Evolutionary conservation across 73 alveolate genomes (phyloP).

Genomic region (Paramecium primaurelia): DNA sequence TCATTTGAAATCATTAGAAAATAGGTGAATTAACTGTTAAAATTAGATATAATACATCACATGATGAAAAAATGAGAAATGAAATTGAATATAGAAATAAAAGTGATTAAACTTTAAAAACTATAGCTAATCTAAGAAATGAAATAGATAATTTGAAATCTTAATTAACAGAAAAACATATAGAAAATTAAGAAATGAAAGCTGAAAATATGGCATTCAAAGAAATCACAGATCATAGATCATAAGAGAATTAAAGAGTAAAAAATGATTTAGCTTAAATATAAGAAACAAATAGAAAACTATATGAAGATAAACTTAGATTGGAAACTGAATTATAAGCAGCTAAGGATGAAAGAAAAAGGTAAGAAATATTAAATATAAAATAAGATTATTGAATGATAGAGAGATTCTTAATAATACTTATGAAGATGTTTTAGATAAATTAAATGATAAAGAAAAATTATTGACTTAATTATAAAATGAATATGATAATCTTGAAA

Average conservation of each 20-base stretch:
- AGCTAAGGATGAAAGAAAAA: conserved; percentile 14
- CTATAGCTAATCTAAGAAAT: conserved; percentile 36
- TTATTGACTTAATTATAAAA: background rate
- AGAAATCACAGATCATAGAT: conserved; percentile 52
- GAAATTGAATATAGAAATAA: conserved; percentile 55
- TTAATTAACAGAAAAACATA: conserved; percentile 53
- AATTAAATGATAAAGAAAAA: background rate
- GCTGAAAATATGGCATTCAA: conserved; percentile 60
- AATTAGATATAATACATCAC: conserved; percentile 46
- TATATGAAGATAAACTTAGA: conserved; percentile 43
- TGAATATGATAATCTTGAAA: background rate
- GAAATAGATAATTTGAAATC: conserved; percentile 57
- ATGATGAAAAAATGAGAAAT: conserved; percentile 60
- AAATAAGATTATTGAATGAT: background rate
- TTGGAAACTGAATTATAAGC: conserved; percentile 9
- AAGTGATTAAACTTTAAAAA: conserved; percentile 37
- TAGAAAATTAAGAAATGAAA: conserved; percentile 48
- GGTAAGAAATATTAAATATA: background rate
- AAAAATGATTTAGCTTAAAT: conserved; percentile 35
- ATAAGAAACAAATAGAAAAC: conserved; percentile 36
- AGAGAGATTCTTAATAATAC: background rate
- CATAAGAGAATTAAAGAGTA: conserved; percentile 38
- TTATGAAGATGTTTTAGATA: conserved; percentile 39
- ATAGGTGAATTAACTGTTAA: background rate
- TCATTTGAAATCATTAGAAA: conserved; percentile 52